Percentiles rank a stretch among this genome's conserved stretches.
phyloP scores from a whole-genome alignment of 2,329 filamentous ascomycete species.

The Cladosporium austrohemisphaericum region DNA sequence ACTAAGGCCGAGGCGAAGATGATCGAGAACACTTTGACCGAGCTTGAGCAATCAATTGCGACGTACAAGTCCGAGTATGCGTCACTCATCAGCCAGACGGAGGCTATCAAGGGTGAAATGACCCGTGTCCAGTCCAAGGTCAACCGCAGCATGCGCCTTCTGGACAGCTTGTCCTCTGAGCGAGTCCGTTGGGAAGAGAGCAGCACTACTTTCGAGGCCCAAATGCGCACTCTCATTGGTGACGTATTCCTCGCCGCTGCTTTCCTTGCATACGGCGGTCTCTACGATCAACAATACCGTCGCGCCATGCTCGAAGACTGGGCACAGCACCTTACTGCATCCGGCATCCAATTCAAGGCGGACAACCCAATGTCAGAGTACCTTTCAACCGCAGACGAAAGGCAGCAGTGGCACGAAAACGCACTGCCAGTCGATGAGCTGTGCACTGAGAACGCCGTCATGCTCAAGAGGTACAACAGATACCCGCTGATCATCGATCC shows the following conservation, averaged over 20 bases:
- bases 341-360: slow-evolving; percentile 88
- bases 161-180: slow-evolving; percentile 94
- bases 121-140: slow-evolving; percentile 95
- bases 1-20: slow-evolving; percentile 92
- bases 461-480: slow-evolving; percentile 95
- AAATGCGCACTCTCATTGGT: slow-evolving; percentile 93
- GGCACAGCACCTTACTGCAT: slow-evolving; percentile 86
- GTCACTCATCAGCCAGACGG: slow-evolving; percentile 90
- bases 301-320: slow-evolving; percentile 98
- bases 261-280: slow-evolving; percentile 92
- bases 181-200: slow-evolving; percentile 91
- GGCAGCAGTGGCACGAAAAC: slow-evolving; percentile 91
- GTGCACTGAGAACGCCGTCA: slow-evolving; percentile 97
- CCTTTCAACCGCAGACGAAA: slow-evolving; percentile 91
- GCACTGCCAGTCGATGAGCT: slow-evolving; percentile 91
- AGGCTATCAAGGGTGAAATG: slow-evolving; percentile 98
- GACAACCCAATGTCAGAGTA: slow-evolving; percentile 96
- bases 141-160: slow-evolving; percentile 85
- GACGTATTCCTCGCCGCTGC: slow-evolving; percentile 95
- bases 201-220: slow-evolving; percentile 96
- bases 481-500: slow-evolving; percentile 98
- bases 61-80: slow-evolving; percentile 97
- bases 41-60: slow-evolving; percentile 84
- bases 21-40: slow-evolving; percentile 79
- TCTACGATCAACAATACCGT: slow-evolving; percentile 97